Evolutionary conservation across 768 basidiomycete species (phyloP).

Genomic region (Coprinellus aureogranulatus): DNA sequence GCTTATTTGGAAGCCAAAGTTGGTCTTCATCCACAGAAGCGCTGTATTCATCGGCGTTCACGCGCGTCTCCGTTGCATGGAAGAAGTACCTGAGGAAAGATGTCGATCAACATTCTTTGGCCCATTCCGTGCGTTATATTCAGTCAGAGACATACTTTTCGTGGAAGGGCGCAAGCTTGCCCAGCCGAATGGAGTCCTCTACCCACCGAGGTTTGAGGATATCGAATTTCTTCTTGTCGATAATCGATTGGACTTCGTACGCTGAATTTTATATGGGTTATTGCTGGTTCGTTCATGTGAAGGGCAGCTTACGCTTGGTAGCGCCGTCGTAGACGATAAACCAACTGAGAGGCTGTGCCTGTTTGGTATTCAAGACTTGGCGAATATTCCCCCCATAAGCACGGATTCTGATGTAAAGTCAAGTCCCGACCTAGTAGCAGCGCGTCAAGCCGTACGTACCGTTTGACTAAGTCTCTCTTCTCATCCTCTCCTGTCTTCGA

Average conservation of each 20-base stretch:
- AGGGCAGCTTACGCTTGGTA: slow-evolving; percentile 53
- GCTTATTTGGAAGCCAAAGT: slow-evolving; percentile 26
- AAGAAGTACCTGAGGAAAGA: slow-evolving; percentile 65
- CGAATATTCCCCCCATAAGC: slow-evolving; percentile 51
- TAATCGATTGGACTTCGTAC: slow-evolving; percentile 66
- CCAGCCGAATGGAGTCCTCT: slow-evolving; percentile 65
- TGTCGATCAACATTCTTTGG: neutral
- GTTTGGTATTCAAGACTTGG: slow-evolving; percentile 56
- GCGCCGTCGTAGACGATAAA: slow-evolving; percentile 69
- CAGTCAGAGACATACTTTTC: slow-evolving; percentile 51
- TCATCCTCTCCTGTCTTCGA: slow-evolving; percentile 64
- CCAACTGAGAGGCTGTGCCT: slow-evolving; percentile 34
- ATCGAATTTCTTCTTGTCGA: slow-evolving; percentile 67
- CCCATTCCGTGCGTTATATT: neutral
- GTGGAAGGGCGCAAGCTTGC: slow-evolving; percentile 54
- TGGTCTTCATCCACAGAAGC: slow-evolving; percentile 26
- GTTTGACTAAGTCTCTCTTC: slow-evolving; percentile 64
- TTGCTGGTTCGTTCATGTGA: too few relatives aligned
- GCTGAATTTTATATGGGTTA: slow-evolving; percentile 40
- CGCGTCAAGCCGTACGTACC: slow-evolving; percentile 39
- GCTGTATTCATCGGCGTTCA: slow-evolving; percentile 49
- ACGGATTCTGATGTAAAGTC: neutral
- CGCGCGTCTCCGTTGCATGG: slow-evolving; percentile 57
- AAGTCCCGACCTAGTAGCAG: neutral
- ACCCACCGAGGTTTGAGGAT: slow-evolving; percentile 84